Evolutionary conservation across 2,329 filamentous ascomycete species (phyloP).

Genomic region (Hirsutella rhossiliensis): DNA sequence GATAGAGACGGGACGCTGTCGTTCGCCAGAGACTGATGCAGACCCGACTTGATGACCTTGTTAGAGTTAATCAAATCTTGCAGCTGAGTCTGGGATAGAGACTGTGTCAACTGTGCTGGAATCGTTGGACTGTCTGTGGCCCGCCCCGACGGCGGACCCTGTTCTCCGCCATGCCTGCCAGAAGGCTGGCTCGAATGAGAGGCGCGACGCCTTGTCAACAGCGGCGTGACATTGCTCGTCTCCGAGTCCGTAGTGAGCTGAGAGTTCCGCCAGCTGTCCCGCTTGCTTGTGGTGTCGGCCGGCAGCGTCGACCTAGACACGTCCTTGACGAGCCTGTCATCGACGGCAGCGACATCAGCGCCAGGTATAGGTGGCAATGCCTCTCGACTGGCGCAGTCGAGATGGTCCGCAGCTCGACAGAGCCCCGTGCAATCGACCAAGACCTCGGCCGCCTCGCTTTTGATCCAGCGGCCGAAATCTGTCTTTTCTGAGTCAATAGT

Average conservation of each 20-base stretch:
- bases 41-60: constrained; percentile 41
- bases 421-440: constrained; percentile 68
- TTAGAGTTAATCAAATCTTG: constrained; percentile 51
- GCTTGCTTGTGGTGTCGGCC: constrained; percentile 21
- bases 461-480: constrained; percentile 66
- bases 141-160: constrained; percentile 20
- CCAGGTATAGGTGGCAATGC: constrained; percentile 9
- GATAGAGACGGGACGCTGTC: constrained; percentile 45
- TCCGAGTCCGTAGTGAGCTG: constrained; percentile 36
- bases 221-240: constrained; percentile 24
- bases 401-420: constrained; percentile 24
- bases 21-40: constrained; percentile 43
- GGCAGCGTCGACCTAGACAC: constrained; percentile 26
- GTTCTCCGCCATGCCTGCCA: constrained; percentile 32
- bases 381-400: constrained; percentile 11
- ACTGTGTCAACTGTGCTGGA: constrained; percentile 34
- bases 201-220: constrained; percentile 22
- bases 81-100: constrained; percentile 40
- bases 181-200: constrained; percentile 43
- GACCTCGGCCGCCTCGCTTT: constrained; percentile 67
- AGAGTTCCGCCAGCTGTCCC: constrained; percentile 40
- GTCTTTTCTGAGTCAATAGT: constrained; percentile 71
- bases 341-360: constrained; percentile 9
- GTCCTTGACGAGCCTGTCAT: constrained; percentile 19
- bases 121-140: constrained; percentile 51